These are phyloP conservation scores for Fistulifera solaris DNA, from an alignment of 108 stramenopile genomes.

Conservation along the genomic window DNA sequence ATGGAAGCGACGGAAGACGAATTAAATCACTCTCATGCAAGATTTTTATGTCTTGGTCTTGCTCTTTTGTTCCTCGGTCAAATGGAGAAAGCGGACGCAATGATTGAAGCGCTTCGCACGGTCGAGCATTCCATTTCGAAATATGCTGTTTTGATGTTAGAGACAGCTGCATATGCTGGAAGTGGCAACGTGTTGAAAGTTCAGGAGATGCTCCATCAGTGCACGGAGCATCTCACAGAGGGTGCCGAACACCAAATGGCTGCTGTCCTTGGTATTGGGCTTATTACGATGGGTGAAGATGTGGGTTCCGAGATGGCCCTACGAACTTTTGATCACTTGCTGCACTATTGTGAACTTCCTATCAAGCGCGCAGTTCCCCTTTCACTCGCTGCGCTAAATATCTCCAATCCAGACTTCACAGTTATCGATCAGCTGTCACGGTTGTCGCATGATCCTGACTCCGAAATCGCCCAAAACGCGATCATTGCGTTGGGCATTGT, in stretches of 20 bases:
- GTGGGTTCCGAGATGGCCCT: conserved; percentile 97
- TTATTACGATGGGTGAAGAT: conserved; percentile 97
- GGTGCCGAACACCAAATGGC: conserved; percentile 92
- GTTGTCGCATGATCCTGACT: conserved; percentile 95
- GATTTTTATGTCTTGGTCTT: conserved; percentile 91
- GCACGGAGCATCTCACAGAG: conserved; percentile 94
- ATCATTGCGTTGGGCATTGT: conserved; percentile 92
- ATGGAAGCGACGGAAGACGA: conserved; percentile 98
- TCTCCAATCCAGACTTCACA: conserved; percentile 95
- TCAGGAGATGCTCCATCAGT: conserved; percentile 97
- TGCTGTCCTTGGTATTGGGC: conserved; percentile 90
- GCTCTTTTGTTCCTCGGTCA: conserved; percentile 93
- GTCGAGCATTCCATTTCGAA: conserved; percentile 94
- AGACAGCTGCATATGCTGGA: conserved; percentile 95
- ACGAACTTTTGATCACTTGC: conserved; percentile 95
- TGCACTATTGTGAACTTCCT: conserved; percentile 98
- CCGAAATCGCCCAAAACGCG: conserved; percentile 91
- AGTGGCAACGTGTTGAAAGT: conserved; percentile 97
- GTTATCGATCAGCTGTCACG: conserved; percentile 96
- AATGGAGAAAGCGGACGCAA: conserved; percentile 94
- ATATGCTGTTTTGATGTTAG: conserved; percentile 85
- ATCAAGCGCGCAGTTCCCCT: conserved; percentile 97
- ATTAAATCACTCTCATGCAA: conserved; percentile 87
- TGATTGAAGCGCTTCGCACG: conserved; percentile 92
- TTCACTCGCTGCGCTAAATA: conserved; percentile 84